A percentile compares a stretch with the other conserved stretches of the same genome.
phyloP scores from a whole-genome alignment of 1,284 basidiomycete species.

The Sphaerobolus stellatus region DNA sequence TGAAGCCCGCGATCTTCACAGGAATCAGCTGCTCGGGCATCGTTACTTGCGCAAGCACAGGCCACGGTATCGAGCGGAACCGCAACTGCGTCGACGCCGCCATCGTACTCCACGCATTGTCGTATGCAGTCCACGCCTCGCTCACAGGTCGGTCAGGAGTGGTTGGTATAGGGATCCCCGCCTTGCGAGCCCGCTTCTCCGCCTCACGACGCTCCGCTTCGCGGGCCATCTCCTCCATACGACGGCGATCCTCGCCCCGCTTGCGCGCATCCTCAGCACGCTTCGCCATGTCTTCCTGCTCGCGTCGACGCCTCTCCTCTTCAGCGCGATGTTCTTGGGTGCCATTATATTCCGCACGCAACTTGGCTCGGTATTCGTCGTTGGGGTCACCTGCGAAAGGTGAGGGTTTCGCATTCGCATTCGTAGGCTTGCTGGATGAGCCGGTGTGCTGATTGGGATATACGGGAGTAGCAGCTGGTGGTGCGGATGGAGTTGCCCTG shows the following conservation, averaged over 20 bases:
- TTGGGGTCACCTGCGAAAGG: neutral
- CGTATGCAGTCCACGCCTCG: constrained; percentile 60
- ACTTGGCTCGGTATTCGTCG: constrained; percentile 6
- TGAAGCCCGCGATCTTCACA: constrained; percentile 50
- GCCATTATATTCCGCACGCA: constrained; percentile 2
- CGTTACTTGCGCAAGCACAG: constrained; percentile 45
- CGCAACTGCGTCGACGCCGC: constrained; percentile 43
- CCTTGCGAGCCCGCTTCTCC: constrained; percentile 12
- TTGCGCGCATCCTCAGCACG: constrained; percentile 11
- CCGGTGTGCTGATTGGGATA: too few species aligned
- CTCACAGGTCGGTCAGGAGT: constrained; percentile 1
- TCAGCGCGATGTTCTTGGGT: constrained; percentile 4
- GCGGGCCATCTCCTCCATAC: constrained; percentile 8
- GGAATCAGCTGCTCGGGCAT: constrained; percentile 49
- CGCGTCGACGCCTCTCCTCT: constrained; percentile 16
- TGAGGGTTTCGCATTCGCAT: neutral
- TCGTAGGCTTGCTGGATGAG: neutral
- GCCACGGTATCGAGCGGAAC: constrained; percentile 73
- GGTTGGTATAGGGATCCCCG: neutral
- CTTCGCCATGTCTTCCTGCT: constrained; percentile 38
- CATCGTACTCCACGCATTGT: constrained; percentile 57
- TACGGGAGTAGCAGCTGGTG: too few species aligned
- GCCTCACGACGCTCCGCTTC: constrained; percentile 14
- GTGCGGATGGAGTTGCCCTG: too few species aligned
- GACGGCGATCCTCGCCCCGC: constrained; percentile 10